Evolutionary conservation across 441 rosid genomes (phyloP).

Genomic region (Geranium incanum): DNA sequence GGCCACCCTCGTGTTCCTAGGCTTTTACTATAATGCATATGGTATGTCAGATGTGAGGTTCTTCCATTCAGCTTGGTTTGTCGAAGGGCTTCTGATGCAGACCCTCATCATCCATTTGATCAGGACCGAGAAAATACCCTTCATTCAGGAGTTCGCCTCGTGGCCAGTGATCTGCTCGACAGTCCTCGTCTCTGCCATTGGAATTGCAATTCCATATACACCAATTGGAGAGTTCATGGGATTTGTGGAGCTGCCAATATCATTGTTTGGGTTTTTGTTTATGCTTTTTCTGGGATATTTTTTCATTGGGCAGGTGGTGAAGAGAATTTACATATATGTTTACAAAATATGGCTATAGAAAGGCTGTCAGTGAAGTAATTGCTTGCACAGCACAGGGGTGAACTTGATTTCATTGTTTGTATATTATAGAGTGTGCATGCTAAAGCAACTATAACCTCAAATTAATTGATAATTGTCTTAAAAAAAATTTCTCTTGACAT

Average conservation of each 20-base stretch:
- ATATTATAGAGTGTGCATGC: constrained; percentile 3
- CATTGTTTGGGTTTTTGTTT: constrained; percentile 47
- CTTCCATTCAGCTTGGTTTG: constrained; percentile 52
- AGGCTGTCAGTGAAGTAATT: not conserved
- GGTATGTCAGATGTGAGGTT: not conserved
- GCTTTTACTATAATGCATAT: constrained; percentile 29
- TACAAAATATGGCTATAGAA: constrained; percentile 48
- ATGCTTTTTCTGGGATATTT: constrained; percentile 56
- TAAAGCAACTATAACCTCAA: constrained; percentile 10
- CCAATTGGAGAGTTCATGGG: constrained; percentile 35
- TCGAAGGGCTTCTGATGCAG: constrained; percentile 67
- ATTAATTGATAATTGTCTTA: not conserved
- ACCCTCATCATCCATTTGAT: constrained; percentile 56
- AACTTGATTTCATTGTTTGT: constrained; percentile 5
- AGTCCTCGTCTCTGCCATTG: constrained; percentile 42
- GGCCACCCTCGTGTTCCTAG: constrained; percentile 35
- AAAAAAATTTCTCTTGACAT: too few species aligned
- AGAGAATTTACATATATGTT: constrained; percentile 45
- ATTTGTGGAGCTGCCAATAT: constrained; percentile 36
- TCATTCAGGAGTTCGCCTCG: constrained; percentile 53
- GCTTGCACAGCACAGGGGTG: not conserved
- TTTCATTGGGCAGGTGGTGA: constrained; percentile 50
- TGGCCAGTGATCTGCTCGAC: constrained; percentile 58
- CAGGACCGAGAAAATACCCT: constrained; percentile 59
- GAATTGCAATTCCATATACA: constrained; percentile 44